Evolutionary conservation across 2,329 filamentous ascomycete species (phyloP).

Genomic region (Paecilomyces fulvus): DNA sequence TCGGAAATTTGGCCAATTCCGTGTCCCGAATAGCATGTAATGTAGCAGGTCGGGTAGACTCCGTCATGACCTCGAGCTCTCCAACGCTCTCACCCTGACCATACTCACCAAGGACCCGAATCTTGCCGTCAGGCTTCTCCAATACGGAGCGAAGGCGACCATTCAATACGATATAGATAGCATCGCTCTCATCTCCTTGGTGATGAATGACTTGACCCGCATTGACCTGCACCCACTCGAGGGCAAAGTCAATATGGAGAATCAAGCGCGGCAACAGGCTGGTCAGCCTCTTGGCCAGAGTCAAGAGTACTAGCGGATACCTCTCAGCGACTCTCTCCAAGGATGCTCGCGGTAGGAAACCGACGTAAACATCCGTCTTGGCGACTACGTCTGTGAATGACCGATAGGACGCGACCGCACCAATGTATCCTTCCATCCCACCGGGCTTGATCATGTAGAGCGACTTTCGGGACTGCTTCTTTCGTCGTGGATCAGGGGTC

Average conservation of each 20-base stretch:
- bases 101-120: slow-evolving; percentile 83
- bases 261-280: slow-evolving; percentile 81
- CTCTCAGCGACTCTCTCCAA: slow-evolving; percentile 87
- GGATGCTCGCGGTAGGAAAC: slow-evolving; percentile 76
- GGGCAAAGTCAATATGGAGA: slow-evolving; percentile 92
- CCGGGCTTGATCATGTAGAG: slow-evolving; percentile 91
- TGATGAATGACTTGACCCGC: slow-evolving; percentile 93
- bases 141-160: slow-evolving; percentile 78
- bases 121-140: slow-evolving; percentile 69
- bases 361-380: slow-evolving; percentile 97
- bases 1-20: slow-evolving; percentile 90
- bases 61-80: slow-evolving; percentile 93
- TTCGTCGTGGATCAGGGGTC: slow-evolving; percentile 24
- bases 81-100: slow-evolving; percentile 97
- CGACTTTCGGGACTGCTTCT: slow-evolving; percentile 52
- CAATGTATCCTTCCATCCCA: slow-evolving; percentile 86
- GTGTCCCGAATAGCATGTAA: slow-evolving; percentile 94
- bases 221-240: slow-evolving; percentile 97
- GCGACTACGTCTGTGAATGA: slow-evolving; percentile 96
- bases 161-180: slow-evolving; percentile 96
- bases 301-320: slow-evolving; percentile 85
- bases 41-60: slow-evolving; percentile 81
- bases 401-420: slow-evolving; percentile 86
- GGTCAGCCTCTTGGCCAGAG: slow-evolving; percentile 91
- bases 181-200: slow-evolving; percentile 89